Evolutionary conservation across 2,329 filamentous ascomycete species (phyloP).

Genomic region (Pseudopithomyces chartarum): DNA sequence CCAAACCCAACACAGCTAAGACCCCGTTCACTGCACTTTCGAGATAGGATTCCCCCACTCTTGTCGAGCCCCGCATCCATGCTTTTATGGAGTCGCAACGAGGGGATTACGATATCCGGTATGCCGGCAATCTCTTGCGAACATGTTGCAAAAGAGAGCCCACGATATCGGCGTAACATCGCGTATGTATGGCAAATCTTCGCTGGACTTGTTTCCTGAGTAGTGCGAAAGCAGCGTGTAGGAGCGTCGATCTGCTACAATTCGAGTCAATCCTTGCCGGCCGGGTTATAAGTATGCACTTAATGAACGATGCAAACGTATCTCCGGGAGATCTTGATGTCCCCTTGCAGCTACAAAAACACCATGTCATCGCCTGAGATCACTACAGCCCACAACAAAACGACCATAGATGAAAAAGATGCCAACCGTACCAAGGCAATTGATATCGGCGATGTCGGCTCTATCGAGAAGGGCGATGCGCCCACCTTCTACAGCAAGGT

Average conservation of each 20-base stretch:
- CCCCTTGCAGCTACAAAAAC: neutral
- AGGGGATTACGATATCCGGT: neutral
- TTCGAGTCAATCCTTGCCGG: neutral
- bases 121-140: neutral
- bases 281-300: neutral
- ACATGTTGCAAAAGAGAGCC: neutral
- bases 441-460: slow-evolving; percentile 1
- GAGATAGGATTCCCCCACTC: neutral
- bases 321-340: neutral
- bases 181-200: neutral
- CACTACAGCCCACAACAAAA: neutral
- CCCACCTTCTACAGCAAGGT: slow-evolving; percentile 31
- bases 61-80: neutral
- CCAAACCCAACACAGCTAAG: neutral
- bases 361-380: slow-evolving; percentile 5
- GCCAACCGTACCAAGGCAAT: neutral
- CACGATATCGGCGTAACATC: neutral
- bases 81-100: neutral
- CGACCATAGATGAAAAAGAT: neutral
- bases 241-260: neutral
- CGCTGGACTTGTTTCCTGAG: neutral
- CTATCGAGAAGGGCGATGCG: slow-evolving; percentile 20
- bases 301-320: neutral
- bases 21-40: neutral
- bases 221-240: neutral